Conservation (phyloP, 1,139 yeast species). For the Blastobotrys indianensis region DNA sequence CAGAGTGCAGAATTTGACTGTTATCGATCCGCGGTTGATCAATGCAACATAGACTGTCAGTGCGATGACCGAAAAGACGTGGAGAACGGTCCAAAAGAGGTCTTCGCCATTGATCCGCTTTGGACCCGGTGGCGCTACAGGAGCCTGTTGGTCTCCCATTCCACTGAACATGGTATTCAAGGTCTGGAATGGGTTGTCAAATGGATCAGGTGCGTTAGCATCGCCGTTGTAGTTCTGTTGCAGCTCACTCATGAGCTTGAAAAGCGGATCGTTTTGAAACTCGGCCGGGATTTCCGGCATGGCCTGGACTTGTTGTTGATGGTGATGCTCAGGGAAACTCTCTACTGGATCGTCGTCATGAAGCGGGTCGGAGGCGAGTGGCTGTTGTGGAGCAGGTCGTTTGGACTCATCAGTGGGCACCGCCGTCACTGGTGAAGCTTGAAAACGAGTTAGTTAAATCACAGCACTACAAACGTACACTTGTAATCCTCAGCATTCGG, state of each 20-base stretch:
- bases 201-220: conserved; percentile 7
- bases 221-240: conserved; percentile 7
- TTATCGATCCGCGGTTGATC: conserved; percentile 15
- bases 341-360: conserved; percentile 12
- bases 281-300: neutral
- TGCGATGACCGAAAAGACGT: conserved; percentile 20
- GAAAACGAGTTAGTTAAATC: too few relatives aligned
- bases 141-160: conserved; percentile 1
- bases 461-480: neutral
- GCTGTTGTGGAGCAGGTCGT: neutral
- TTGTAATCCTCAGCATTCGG: conserved; percentile 20
- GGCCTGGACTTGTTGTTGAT: neutral
- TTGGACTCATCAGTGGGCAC: neutral
- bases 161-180: conserved; percentile 10
- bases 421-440: neutral
- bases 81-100: conserved; percentile 27
- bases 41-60: conserved; percentile 14
- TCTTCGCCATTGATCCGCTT: conserved; percentile 5
- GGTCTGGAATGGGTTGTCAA: conserved; percentile 5
- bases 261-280: conserved; percentile 21
- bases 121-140: conserved; percentile 2
- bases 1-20: conserved; percentile 30
- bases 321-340: conserved; percentile 2
- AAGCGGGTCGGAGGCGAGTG: neutral
- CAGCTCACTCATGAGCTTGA: conserved; percentile 22